Evolutionary conservation across 2,329 filamentous ascomycete species (phyloP).

Genomic region (Plectosphaerella sp.): DNA sequence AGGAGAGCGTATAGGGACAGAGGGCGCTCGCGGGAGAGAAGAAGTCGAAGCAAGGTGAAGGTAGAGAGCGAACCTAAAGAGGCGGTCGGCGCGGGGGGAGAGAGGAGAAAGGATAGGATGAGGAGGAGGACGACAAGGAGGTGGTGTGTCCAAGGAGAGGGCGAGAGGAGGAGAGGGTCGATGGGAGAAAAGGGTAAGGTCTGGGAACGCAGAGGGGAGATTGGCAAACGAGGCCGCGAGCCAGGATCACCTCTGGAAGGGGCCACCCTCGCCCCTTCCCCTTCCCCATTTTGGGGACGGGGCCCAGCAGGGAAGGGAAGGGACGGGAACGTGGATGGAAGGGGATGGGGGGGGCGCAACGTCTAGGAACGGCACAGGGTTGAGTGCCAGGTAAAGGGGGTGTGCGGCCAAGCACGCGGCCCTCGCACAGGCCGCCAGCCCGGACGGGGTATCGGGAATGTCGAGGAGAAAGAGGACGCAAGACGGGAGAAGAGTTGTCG

Average conservation of each 20-base stretch:
- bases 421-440: no score
- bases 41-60: constrained; percentile 14
- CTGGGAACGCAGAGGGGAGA: constrained; percentile 2
- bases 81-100: neutral
- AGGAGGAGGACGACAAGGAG: constrained; percentile 19
- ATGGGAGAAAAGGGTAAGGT: constrained; percentile 16
- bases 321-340: constrained; percentile 3
- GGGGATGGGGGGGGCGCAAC: constrained; percentile 5
- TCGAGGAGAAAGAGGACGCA: constrained; percentile 11
- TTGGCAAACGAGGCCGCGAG: neutral
- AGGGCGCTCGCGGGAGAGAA: constrained; percentile 12
- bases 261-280: no score
- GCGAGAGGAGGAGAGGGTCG: constrained; percentile 16
- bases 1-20: constrained; percentile 9
- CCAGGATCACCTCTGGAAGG: no score
- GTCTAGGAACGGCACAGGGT: no score
- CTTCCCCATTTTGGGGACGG: no score
- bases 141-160: constrained; percentile 4
- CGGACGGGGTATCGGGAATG: neutral
- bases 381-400: constrained; percentile 2
- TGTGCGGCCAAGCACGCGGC: neutral
- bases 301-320: constrained; percentile 2
- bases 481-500: constrained; percentile 10
- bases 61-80: neutral
- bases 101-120: constrained; percentile 9